A percentile compares a stretch with the other conserved stretches of the same genome.
Conservation (phyloP, 176 grass and related monocot species). For the Oryza longistaminata region DNA sequence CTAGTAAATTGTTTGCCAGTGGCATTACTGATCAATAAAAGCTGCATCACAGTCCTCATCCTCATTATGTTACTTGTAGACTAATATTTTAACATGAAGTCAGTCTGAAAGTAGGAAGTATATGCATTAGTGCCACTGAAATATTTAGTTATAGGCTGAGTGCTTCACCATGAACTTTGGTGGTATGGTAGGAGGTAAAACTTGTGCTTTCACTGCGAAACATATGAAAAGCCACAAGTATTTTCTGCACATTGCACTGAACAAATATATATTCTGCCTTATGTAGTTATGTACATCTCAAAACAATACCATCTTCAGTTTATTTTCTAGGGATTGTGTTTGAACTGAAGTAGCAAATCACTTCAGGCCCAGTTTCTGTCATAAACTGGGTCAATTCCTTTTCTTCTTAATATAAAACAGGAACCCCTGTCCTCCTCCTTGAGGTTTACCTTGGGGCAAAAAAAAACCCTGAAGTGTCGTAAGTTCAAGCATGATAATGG, state of each 20-base stretch:
- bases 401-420: too few relatives aligned
- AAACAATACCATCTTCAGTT: not conserved
- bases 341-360: not conserved
- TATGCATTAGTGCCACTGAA: not conserved
- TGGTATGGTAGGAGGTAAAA: not conserved
- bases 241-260: not conserved
- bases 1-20: not conserved
- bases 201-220: not conserved
- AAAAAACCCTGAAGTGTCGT: not conserved
- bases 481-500: not conserved
- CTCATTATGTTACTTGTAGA: not conserved
- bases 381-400: too few relatives aligned
- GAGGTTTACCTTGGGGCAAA: too few relatives aligned
- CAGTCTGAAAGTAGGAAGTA: constrained; percentile 6
- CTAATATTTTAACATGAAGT: not conserved
- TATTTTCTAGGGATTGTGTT: not conserved
- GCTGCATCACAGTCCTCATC: constrained; percentile 6
- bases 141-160: not conserved
- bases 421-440: too few relatives aligned
- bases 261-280: not conserved
- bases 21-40: constrained; percentile 18
- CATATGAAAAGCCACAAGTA: not conserved
- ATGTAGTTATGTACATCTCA: not conserved
- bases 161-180: not conserved
- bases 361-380: too few relatives aligned